These are phyloP conservation scores for Paramecium tetraurelia DNA, from an alignment of 73 alveolate genomes.

Conservation along the genomic window DNA sequence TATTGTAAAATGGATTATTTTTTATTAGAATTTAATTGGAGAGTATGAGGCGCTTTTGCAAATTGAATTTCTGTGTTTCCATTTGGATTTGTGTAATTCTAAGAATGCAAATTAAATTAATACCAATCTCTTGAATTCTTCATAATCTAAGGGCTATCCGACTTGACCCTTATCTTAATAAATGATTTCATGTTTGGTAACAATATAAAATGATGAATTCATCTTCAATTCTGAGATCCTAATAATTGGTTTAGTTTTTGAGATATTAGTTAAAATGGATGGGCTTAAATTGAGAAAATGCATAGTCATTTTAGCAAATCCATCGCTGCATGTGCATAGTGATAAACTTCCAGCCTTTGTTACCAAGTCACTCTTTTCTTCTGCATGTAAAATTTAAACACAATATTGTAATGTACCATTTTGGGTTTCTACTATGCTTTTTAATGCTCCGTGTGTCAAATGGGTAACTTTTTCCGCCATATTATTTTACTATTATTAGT, in stretches of 20 bases:
- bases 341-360: neutral
- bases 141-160: neutral
- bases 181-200: neutral
- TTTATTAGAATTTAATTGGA: neutral
- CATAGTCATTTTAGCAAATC: neutral
- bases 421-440: neutral
- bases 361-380: neutral
- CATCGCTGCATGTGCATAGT: neutral
- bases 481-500: neutral
- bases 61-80: neutral
- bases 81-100: neutral
- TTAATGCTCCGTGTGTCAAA: neutral
- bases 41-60: neutral
- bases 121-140: neutral
- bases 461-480: neutral
- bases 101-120: neutral
- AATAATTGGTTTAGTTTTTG: neutral
- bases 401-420: neutral
- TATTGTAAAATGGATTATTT: neutral
- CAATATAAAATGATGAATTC: neutral
- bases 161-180: neutral
- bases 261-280: neutral
- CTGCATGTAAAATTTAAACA: neutral
- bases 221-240: neutral
- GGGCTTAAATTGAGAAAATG: neutral